Percentiles rank a stretch among this genome's conserved stretches.
Conservation (phyloP, 2,329 filamentous ascomycete genomes). For the Aspergillus latus region DNA sequence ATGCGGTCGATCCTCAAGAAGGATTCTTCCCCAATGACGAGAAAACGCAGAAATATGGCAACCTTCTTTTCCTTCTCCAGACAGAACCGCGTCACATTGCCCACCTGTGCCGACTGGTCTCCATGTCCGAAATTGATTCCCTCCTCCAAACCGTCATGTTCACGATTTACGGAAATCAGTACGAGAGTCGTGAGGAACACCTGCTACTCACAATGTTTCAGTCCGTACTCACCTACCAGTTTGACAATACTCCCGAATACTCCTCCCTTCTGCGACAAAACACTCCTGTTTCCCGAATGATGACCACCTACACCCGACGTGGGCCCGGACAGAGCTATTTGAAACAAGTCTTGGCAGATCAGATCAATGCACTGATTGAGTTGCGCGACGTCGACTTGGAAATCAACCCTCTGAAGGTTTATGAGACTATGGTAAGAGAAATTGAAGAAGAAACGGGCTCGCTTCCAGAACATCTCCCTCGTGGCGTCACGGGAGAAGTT, state of each 20-base stretch:
- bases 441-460: slow-evolving; percentile 85
- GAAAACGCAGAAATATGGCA: slow-evolving; percentile 98
- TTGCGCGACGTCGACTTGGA: slow-evolving; percentile 91
- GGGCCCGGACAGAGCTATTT: slow-evolving; percentile 96
- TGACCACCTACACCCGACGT: slow-evolving; percentile 97
- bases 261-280: slow-evolving; percentile 94
- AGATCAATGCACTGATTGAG: slow-evolving; percentile 94
- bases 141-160: slow-evolving; percentile 99
- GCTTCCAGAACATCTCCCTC: slow-evolving; percentile 74
- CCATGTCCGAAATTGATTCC: slow-evolving; percentile 97
- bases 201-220: slow-evolving; percentile 98
- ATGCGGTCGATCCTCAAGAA: slow-evolving; percentile 84
- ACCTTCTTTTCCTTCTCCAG: slow-evolving; percentile 89
- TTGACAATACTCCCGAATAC: slow-evolving; percentile 97
- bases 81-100: slow-evolving; percentile 96
- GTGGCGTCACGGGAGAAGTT: slow-evolving; percentile 89
- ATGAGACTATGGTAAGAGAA: slow-evolving; percentile 92
- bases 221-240: slow-evolving; percentile 97
- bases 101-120: slow-evolving; percentile 90
- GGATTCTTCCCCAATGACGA: slow-evolving; percentile 99
- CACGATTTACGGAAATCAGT: slow-evolving; percentile 99
- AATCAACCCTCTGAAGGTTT: slow-evolving; percentile 98
- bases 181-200: slow-evolving; percentile 98
- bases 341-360: slow-evolving; percentile 85
- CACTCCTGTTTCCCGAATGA: slow-evolving; percentile 98